Base-by-base conservation (phyloP, 1,139 yeast genomes). In the Kodamaea arcana region DNA sequence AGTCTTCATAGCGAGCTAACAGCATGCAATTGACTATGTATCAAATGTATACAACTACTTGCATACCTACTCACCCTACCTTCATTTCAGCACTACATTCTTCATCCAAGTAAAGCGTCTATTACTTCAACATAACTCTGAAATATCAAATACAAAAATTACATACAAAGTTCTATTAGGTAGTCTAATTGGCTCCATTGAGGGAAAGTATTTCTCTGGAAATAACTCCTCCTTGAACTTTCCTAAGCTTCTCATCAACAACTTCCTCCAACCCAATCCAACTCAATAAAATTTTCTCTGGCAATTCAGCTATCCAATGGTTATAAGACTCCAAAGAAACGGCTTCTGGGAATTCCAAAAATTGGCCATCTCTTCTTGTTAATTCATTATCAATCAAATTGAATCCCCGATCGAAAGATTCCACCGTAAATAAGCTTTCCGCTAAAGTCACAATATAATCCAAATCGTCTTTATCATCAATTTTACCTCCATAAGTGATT, bases 401-500 rank as follows among this genome's bases (percentile, higher is more conserved):
- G 46, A 62, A 67, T 2, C 42, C 49, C 3, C 25, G 36, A 4
- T 55, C 56, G 36, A 62, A 60, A 3, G 69, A 51, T 16, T 52
- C 42, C 2, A 34, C 37, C 2, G 40, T 45, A 42, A 69, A 68
- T n/a, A 66, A 34, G 10, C 43, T 32, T 1, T 41, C 34, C 3
- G 68, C 56, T 13, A 66, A 47, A 0, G 40, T 34, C 13, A 34
- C 40, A 24, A 69, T 47, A 39, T 58, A 66, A 4, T 37, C 28
- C 25, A 48, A 44, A 54, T 86, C 95, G 0, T 54, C 48, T 0
- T 34, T 45, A 30, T 61, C 52, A 39, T 78, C 80, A 29, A 84
- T 62, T 54, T 83, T 83, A 15, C 94, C 94, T 11, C 95, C 95
- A 50, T 86, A 86, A 1, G 78, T 66, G 10, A 83, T 68, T 2